Evolutionary conservation across 148 eudicot genomes (phyloP).

Genomic region (Persicaria tinctoria): DNA sequence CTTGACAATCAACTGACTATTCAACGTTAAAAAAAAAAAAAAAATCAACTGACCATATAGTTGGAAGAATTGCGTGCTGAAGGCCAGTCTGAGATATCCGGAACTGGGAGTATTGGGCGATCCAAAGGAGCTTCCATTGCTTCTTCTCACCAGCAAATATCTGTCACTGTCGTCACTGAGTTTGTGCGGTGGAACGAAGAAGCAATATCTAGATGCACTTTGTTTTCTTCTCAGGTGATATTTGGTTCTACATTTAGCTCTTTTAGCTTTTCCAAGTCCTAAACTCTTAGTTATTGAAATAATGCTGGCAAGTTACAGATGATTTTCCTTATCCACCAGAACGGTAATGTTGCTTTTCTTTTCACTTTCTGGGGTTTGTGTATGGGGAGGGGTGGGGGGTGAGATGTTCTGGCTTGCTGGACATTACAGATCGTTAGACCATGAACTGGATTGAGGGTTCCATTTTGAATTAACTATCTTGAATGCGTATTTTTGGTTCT

Average conservation of each 20-base stretch:
- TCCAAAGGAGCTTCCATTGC: conserved; percentile 86
- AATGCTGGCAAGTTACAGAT: not conserved
- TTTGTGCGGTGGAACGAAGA: conserved; percentile 99
- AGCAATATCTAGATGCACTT: conserved; percentile 80
- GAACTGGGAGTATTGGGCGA: conserved; percentile 78
- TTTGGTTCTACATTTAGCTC: not conserved
- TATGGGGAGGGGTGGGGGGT: not conserved
- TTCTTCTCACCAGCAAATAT: conserved; percentile 77
- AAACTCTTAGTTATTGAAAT: not conserved
- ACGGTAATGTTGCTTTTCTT: not conserved
- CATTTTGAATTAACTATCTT: not conserved
- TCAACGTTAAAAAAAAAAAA: conserved; percentile 11
- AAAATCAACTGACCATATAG: conserved; percentile 28
- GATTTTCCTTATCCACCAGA: not conserved
- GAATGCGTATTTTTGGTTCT: not conserved
- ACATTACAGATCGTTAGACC: not conserved
- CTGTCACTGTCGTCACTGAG: conserved; percentile 95
- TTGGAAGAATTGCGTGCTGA: conserved; percentile 92
- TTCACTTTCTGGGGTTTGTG: not conserved
- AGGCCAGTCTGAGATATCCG: conserved; percentile 53
- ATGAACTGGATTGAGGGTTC: not conserved
- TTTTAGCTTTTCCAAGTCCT: not conserved
- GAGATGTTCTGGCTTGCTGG: not conserved
- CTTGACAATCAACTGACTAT: conserved; percentile 14
- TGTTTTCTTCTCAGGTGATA: conserved; percentile 73